Evolutionary conservation across 306 rosid genomes (phyloP), one percentile per base, ranked within the genome.

Genomic region (Betula pendula): DNA sequence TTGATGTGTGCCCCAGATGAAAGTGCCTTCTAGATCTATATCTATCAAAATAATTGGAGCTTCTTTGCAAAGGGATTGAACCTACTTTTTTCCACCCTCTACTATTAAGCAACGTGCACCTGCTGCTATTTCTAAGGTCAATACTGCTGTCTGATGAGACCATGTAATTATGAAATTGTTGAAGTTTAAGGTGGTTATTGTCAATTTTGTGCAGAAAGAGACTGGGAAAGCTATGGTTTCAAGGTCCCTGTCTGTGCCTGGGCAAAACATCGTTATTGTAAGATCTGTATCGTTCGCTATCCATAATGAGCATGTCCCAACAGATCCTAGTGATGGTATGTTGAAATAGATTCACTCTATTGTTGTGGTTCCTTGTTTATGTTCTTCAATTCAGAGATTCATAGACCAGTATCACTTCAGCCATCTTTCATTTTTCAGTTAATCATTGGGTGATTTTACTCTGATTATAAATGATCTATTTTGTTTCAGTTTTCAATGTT

Each of bases 231-330:
- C 92, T 42, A 81, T 86, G 82, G 96, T 95, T 82, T 92, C 97
- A 68, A 90, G 98, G 86, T 95, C 97, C 82, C 88, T 95, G 45
- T 89, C 98, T 14, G 81, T 94, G 75, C 97, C 98, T 50, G 93
- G 85, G 73, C 80, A 86, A 81, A 92, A 87, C 80, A 81, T 89
- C 63, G 90, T 95, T 73, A 87, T 92, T 75, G 92, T 92, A 70
- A 91, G 98, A 83, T 95, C 98, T 24, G 52, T 88, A 73, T 95
- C 97, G 13, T 90, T 92, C 58, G 81, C 87, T 59, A 65, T 79
- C 69, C 92, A 80, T 19, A 77, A 20, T 69, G 96, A 77, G 71
- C 90, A 79, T 16, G 83, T 72, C 25, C 81, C 73, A 67, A 70
- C 84, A 75, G 92, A 90, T 83, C 25, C 85, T 75, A 82, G 83